Conservation (phyloP, 129 eudicot species). For the Flaveria bidentis region DNA sequence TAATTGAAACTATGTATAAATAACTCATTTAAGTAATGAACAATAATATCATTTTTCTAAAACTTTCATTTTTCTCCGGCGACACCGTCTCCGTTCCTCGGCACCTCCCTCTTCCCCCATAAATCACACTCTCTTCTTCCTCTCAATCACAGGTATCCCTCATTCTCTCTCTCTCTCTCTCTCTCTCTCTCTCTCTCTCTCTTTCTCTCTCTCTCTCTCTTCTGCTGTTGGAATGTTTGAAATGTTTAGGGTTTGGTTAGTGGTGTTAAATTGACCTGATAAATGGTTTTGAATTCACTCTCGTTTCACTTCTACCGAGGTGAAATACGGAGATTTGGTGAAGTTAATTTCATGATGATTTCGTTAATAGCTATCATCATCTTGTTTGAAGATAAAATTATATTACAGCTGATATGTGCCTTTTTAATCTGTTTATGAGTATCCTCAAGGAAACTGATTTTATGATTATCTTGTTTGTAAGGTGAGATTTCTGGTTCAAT, state of each 20-base stretch:
- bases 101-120: constrained; percentile 27
- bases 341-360: not conserved
- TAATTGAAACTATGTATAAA: no score
- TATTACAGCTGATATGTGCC: not conserved
- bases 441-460: no score
- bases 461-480: no score
- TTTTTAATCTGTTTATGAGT: no score
- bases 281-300: not conserved
- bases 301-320: not conserved
- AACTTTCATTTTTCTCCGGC: constrained; percentile 7
- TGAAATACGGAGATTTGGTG: not conserved
- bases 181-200: no score
- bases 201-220: constrained; percentile 13
- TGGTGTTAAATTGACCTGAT: constrained; percentile 15
- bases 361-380: not conserved
- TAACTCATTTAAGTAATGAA: no score
- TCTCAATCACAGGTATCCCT: constrained; percentile 22
- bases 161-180: not conserved
- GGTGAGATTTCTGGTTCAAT: no score
- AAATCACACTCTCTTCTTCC: constrained; percentile 17
- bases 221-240: not conserved
- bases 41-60: no score
- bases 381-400: not conserved
- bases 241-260: constrained; percentile 22
- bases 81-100: constrained; percentile 33